A percentile compares a stretch with the other conserved stretches of the same genome.
Conservation (phyloP, 768 basidiomycete species). For the Boletus reticulatus region DNA sequence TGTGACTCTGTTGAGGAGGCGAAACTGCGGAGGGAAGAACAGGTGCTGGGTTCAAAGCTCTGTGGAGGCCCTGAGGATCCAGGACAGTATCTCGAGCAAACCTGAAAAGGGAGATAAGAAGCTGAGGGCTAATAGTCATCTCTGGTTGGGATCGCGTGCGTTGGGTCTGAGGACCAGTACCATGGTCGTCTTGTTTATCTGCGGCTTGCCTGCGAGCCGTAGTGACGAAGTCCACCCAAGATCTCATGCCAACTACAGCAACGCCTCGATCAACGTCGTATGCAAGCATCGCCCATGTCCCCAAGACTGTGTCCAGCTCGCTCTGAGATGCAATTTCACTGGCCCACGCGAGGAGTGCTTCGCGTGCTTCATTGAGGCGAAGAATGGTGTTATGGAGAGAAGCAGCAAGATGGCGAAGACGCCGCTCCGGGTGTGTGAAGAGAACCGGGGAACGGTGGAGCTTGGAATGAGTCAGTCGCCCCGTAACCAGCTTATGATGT, state of each 20-base stretch:
- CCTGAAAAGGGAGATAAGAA: conserved; percentile 38
- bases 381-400: conserved; percentile 66
- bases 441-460: conserved; percentile 84
- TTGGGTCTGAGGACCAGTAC: not conserved
- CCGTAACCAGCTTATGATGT: not conserved
- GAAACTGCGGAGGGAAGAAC: conserved; percentile 26
- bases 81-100: conserved; percentile 58
- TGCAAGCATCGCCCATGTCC: conserved; percentile 70
- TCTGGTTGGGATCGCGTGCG: not conserved
- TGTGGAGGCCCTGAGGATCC: conserved; percentile 59
- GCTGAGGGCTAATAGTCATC: conserved; percentile 33
- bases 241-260: conserved; percentile 43
- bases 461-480: conserved; percentile 44
- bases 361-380: conserved; percentile 45
- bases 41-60: conserved; percentile 62
- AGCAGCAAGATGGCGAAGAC: conserved; percentile 62
- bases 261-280: conserved; percentile 73
- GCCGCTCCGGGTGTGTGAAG: conserved; percentile 76
- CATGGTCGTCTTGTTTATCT: conserved; percentile 2
- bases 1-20: conserved; percentile 10
- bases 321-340: conserved; percentile 45
- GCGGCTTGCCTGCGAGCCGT: conserved; percentile 2
- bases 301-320: conserved; percentile 58
- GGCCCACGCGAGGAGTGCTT: conserved; percentile 50
- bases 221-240: conserved; percentile 48